These are phyloP conservation scores for Xylariales sp. DNA, from an alignment of 2,329 filamentous ascomycete genomes.

Conservation along the genomic window DNA sequence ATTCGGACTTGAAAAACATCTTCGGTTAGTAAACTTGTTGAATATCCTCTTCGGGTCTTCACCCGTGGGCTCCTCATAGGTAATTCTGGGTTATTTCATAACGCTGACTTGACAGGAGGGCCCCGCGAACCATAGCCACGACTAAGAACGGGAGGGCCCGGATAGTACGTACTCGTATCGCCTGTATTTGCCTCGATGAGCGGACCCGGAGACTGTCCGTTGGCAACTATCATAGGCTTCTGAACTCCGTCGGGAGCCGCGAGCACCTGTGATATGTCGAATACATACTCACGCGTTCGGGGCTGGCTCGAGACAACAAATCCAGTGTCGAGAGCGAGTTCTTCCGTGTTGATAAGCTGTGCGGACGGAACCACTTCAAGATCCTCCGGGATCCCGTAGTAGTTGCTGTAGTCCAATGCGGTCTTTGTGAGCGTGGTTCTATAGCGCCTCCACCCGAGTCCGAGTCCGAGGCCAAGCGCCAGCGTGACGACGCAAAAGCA, in stretches of 20 bases:
- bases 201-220: conserved; percentile 58
- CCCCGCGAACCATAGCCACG: too few relatives aligned
- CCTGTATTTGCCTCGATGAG: conserved; percentile 58
- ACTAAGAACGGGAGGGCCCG: too few relatives aligned
- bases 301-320: conserved; percentile 40
- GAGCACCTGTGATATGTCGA: conserved; percentile 50
- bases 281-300: conserved; percentile 48
- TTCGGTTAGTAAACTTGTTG: conserved; percentile 4
- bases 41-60: not conserved
- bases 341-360: conserved; percentile 45
- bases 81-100: not conserved
- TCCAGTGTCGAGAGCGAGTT: conserved; percentile 47
- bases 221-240: conserved; percentile 55
- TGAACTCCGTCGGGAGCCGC: conserved; percentile 52
- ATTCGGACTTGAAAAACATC: conserved; percentile 48
- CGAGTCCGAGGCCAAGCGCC: conserved; percentile 43
- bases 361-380: conserved; percentile 43
- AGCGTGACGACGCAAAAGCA: conserved; percentile 41
- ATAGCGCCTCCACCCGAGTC: conserved; percentile 38
- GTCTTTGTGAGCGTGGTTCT: conserved; percentile 13
- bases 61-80: too few relatives aligned
- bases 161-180: conserved; percentile 49
- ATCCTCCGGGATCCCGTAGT: conserved; percentile 41
- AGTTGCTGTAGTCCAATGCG: conserved; percentile 37
- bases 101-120: not conserved